Conservation (phyloP, 2,329 filamentous ascomycete species). For the Fusarium nisikadoi region DNA sequence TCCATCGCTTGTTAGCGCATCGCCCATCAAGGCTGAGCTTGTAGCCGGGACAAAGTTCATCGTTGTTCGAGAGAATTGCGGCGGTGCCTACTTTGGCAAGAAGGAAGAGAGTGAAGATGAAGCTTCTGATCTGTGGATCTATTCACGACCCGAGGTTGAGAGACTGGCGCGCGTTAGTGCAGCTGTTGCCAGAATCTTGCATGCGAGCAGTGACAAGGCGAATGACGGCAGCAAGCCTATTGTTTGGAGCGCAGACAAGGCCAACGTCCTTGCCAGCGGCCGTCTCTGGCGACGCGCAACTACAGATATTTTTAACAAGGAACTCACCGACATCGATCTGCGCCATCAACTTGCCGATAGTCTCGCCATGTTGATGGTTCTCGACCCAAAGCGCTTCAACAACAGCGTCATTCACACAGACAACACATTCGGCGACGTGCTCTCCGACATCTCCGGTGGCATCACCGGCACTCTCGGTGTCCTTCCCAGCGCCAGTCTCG, state of each 20-base stretch:
- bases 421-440: conserved; percentile 61
- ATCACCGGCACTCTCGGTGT: conserved; percentile 58
- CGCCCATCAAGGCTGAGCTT: conserved; percentile 57
- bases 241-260: conserved; percentile 63
- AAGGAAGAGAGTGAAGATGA: conserved; percentile 57
- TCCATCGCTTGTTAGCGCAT: conserved; percentile 52
- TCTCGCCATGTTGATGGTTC: conserved; percentile 60
- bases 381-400: conserved; percentile 58
- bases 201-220: conserved; percentile 34
- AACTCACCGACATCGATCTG: conserved; percentile 56
- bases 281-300: conserved; percentile 60
- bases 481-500: conserved; percentile 58
- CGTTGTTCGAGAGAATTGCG: conserved; percentile 61
- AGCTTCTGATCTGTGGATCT: conserved; percentile 61
- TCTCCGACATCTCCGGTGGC: conserved; percentile 58
- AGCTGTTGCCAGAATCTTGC: conserved; percentile 53
- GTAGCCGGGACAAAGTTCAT: conserved; percentile 60
- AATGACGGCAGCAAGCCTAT: conserved; percentile 48
- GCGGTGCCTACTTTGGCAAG: conserved; percentile 61
- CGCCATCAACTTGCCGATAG: conserved; percentile 60
- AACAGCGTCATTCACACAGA: conserved; percentile 58
- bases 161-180: conserved; percentile 59
- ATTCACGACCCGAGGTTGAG: conserved; percentile 57
- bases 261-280: conserved; percentile 62
- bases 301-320: conserved; percentile 52